These are phyloP conservation scores for Friedmanniomyces simplex DNA, from an alignment of 495 filamentous ascomycete species.

Conservation along the genomic window DNA sequence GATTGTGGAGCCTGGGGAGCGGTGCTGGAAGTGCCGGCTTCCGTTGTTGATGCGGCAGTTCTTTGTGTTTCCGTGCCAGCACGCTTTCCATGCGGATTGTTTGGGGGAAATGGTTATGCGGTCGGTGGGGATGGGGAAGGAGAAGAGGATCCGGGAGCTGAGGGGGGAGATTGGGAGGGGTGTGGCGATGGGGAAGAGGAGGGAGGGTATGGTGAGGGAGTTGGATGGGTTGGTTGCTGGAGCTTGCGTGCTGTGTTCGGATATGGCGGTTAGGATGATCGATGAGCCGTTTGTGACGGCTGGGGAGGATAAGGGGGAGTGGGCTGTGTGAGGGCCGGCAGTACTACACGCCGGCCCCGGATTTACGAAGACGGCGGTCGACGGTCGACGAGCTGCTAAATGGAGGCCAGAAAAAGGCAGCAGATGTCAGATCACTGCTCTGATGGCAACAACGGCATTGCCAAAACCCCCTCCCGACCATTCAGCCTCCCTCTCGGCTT, in stretches of 20 bases:
- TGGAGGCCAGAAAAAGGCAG: too few relatives aligned
- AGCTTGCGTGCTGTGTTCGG: constrained; percentile 70
- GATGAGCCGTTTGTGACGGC: constrained; percentile 78
- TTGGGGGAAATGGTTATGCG: constrained; percentile 74
- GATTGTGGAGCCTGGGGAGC: constrained; percentile 92
- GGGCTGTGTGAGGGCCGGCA: constrained; percentile 51
- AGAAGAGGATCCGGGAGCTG: constrained; percentile 70
- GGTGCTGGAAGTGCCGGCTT: constrained; percentile 76
- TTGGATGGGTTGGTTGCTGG: constrained; percentile 77
- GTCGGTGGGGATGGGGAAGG: constrained; percentile 59
- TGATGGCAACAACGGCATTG: too few relatives aligned
- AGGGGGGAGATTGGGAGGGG: constrained; percentile 70
- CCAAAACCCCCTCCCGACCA: too few relatives aligned
- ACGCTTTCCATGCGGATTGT: constrained; percentile 94
- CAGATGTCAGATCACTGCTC: too few relatives aligned
- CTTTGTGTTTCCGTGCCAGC: constrained; percentile 97
- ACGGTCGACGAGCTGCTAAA: too few relatives aligned
- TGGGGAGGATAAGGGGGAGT: constrained; percentile 65
- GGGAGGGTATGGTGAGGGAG: constrained; percentile 78
- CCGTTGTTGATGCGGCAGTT: constrained; percentile 84
- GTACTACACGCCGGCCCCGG: too few relatives aligned
- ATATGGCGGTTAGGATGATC: constrained; percentile 84
- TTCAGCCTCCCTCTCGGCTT: too few relatives aligned
- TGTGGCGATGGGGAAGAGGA: constrained; percentile 48
- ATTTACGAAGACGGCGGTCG: too few relatives aligned